Conservation (phyloP, 1,139 yeast genomes). For the Debaryomyces sp. region DNA sequence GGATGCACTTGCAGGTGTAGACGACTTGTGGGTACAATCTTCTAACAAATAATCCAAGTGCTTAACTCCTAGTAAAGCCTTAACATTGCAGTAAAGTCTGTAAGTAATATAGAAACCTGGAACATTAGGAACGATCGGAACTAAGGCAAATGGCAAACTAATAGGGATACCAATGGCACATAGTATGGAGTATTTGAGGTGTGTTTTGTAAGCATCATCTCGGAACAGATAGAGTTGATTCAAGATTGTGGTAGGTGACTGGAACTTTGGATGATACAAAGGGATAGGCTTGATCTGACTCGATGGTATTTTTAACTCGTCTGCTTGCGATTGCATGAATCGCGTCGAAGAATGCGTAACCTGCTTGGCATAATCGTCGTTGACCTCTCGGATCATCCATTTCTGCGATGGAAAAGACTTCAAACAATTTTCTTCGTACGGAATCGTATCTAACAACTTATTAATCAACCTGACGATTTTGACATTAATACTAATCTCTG, state of each 20-base stretch:
- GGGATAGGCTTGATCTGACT: slow-evolving; percentile 45
- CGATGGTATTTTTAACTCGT: slow-evolving; percentile 28
- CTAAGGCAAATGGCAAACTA: slow-evolving; percentile 74
- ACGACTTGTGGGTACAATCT: not conserved
- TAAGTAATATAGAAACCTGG: slow-evolving; percentile 89
- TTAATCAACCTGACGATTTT: slow-evolving; percentile 40
- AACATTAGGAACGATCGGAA: slow-evolving; percentile 92
- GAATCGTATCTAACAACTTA: slow-evolving; percentile 44
- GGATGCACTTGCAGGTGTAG: slow-evolving; percentile 9
- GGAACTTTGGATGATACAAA: slow-evolving; percentile 44
- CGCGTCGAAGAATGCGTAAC: slow-evolving; percentile 10
- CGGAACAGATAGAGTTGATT: slow-evolving; percentile 34
- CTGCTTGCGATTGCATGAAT: slow-evolving; percentile 37
- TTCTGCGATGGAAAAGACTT: slow-evolving; percentile 53
- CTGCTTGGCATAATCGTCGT: slow-evolving; percentile 31
- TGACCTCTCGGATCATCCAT: slow-evolving; percentile 52
- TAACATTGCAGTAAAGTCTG: slow-evolving; percentile 81
- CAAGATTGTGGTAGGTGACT: slow-evolving; percentile 33
- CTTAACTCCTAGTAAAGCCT: slow-evolving; percentile 75
- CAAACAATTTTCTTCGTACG: slow-evolving; percentile 55
- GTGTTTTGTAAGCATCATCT: slow-evolving; percentile 29
- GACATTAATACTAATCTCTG: slow-evolving; percentile 41
- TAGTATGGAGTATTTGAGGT: slow-evolving; percentile 35
- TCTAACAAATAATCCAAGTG: slow-evolving; percentile 60
- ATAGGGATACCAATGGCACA: slow-evolving; percentile 73